Percentiles rank a stretch among this genome's conserved stretches.
phyloP scores from a whole-genome alignment of 176 grass and related monocot species.

The Saccharum officinarum region DNA sequence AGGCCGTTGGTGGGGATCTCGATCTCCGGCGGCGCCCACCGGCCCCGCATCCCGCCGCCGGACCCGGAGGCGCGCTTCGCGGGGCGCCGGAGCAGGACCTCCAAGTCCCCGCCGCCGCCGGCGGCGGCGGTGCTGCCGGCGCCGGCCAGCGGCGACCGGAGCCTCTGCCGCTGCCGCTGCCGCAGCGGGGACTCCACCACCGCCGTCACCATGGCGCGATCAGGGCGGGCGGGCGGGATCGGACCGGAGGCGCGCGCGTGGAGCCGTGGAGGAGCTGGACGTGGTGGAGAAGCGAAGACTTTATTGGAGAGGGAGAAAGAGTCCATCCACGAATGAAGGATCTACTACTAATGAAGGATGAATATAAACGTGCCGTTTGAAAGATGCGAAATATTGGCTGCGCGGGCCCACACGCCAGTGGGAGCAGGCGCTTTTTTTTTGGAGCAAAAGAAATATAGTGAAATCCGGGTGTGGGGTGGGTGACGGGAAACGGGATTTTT shows the following conservation, averaged over 20 bases:
- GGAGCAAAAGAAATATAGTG: background rate
- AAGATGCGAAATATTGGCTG: background rate
- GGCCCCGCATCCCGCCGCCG: background rate
- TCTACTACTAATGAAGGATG: no score
- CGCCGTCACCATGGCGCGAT: conserved; percentile 40
- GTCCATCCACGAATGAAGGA: background rate
- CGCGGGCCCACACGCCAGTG: conserved; percentile 17
- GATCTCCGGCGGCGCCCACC: conserved; percentile 48
- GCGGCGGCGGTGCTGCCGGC: no score
- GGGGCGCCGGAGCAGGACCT: conserved; percentile 53
- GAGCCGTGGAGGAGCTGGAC: background rate
- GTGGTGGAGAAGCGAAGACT: background rate
- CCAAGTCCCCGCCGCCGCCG: conserved; percentile 28
- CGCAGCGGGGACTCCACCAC: conserved; percentile 41
- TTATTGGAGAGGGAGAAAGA: background rate
- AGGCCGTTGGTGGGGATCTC: conserved; percentile 42
- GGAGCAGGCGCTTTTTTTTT: background rate
- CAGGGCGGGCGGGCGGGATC: background rate
- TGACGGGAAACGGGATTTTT: conserved; percentile 1
- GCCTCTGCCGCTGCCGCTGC: conserved; percentile 29
- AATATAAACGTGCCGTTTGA: background rate
- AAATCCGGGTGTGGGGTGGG: background rate
- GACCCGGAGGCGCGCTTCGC: background rate
- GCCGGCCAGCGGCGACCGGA: background rate
- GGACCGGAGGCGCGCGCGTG: no score